Conservation (phyloP, 495 filamentous ascomycete species). For the Neurospora terricola region DNA sequence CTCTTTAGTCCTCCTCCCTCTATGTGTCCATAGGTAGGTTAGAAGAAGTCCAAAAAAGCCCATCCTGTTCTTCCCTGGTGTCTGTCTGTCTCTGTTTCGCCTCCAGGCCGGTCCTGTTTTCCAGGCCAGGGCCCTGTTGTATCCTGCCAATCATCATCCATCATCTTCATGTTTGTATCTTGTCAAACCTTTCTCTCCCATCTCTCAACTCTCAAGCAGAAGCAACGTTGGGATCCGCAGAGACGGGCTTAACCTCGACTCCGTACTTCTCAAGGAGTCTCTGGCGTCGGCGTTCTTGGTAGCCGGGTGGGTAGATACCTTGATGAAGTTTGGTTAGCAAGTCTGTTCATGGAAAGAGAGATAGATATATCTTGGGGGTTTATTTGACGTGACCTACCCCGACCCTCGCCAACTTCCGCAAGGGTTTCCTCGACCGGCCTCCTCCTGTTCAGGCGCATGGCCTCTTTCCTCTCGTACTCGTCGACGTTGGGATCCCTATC, state of each 20-base stretch:
- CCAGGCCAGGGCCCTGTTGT: not conserved
- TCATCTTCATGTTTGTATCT: not conserved
- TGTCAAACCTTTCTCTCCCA: not conserved
- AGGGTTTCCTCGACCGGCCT: constrained; percentile 76
- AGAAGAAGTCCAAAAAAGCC: not conserved
- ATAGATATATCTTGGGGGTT: not conserved
- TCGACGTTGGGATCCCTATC: constrained; percentile 50
- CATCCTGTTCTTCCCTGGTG: not conserved
- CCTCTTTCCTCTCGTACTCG: constrained; percentile 71
- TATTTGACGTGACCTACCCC: constrained; percentile 47
- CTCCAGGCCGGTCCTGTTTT: not conserved
- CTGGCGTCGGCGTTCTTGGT: constrained; percentile 73
- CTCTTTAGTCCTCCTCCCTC: not conserved
- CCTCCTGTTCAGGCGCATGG: constrained; percentile 61
- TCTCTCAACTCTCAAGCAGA: not conserved
- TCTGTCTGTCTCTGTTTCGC: not conserved
- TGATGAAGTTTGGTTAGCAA: not conserved
- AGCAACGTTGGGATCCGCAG: constrained; percentile 23
- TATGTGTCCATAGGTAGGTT: not conserved
- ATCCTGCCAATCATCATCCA: not conserved
- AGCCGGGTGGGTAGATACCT: constrained; percentile 80
- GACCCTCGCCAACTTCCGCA: constrained; percentile 74
- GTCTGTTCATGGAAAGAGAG: not conserved
- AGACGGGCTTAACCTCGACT: constrained; percentile 61
- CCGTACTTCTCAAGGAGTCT: constrained; percentile 86